These are phyloP conservation scores for Phyllosticta capitalensis DNA, from an alignment of 2,329 filamentous ascomycete genomes.

Conservation along the genomic window DNA sequence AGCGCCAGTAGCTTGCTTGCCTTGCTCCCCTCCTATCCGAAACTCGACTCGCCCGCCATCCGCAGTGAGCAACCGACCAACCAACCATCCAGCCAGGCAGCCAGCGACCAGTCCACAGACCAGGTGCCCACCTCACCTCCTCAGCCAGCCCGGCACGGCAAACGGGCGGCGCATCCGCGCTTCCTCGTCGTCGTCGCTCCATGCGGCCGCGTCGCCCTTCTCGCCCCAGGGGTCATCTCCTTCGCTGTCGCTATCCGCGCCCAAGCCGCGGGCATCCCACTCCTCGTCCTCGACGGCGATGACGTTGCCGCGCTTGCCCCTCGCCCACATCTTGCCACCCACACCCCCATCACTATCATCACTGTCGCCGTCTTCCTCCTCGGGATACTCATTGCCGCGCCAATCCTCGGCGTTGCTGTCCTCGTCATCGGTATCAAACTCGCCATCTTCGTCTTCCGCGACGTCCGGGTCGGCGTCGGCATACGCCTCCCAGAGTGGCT, in stretches of 20 bases:
- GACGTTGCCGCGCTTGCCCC: not conserved
- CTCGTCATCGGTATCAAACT: slow-evolving; percentile 51
- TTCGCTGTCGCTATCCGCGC: not conserved
- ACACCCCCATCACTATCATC: slow-evolving; percentile 34
- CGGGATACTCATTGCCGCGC: slow-evolving; percentile 71
- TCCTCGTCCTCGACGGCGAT: not conserved
- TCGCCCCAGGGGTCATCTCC: not conserved
- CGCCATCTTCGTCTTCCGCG: slow-evolving; percentile 13
- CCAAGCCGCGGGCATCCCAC: not conserved
- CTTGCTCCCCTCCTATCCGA: no score
- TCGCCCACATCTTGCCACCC: slow-evolving; percentile 12
- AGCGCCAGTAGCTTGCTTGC: no score
- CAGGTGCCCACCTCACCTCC: not conserved
- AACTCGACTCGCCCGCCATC: no score
- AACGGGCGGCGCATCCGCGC: not conserved
- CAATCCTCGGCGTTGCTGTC: slow-evolving; percentile 65
- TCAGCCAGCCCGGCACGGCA: not conserved
- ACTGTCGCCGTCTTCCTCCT: slow-evolving; percentile 67
- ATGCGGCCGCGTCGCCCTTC: not conserved
- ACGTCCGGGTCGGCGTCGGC: slow-evolving; percentile 42
- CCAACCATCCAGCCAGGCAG: not conserved
- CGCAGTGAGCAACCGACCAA: not conserved
- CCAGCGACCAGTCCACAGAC: not conserved
- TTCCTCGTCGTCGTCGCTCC: not conserved
- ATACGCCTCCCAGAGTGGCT: slow-evolving; percentile 47